These are phyloP conservation scores for Clathrus columnatus DNA, from an alignment of 768 basidiomycete genomes.

Conservation along the genomic window DNA sequence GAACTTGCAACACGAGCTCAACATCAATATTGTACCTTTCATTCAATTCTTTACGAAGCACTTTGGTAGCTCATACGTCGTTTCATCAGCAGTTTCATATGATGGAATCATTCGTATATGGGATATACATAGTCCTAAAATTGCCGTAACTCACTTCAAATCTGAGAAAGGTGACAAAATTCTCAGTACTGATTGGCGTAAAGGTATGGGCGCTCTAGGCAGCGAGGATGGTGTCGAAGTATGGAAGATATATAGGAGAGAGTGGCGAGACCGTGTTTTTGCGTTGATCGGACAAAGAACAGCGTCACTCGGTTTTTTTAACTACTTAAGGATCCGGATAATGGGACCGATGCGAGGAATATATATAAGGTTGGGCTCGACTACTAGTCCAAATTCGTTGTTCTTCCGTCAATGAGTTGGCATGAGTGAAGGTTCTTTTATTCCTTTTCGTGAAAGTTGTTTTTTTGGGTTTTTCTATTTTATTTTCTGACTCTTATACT, in stretches of 20 bases:
- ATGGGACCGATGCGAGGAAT: too few relatives aligned
- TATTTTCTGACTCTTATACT: too few relatives aligned
- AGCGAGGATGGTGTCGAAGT: constrained; percentile 60
- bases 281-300: too few relatives aligned
- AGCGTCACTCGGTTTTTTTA: too few relatives aligned
- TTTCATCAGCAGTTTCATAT: constrained; percentile 59
- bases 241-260: constrained; percentile 50
- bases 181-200: constrained; percentile 48
- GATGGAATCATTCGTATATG: constrained; percentile 72
- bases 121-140: constrained; percentile 65
- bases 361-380: too few relatives aligned
- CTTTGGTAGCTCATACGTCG: constrained; percentile 32
- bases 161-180: constrained; percentile 53
- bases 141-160: constrained; percentile 51
- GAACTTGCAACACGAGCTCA: constrained; percentile 29
- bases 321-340: too few relatives aligned
- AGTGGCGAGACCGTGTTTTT: constrained; percentile 7
- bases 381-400: too few relatives aligned
- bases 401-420: too few relatives aligned
- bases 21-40: constrained; percentile 35
- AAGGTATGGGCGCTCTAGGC: constrained; percentile 48
- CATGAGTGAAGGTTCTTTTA: too few relatives aligned
- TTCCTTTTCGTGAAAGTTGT: too few relatives aligned
- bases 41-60: constrained; percentile 63
- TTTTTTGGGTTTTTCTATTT: too few relatives aligned